Base-by-base conservation (phyloP, 2,329 filamentous ascomycete genomes). In the Penicillium sp. region DNA sequence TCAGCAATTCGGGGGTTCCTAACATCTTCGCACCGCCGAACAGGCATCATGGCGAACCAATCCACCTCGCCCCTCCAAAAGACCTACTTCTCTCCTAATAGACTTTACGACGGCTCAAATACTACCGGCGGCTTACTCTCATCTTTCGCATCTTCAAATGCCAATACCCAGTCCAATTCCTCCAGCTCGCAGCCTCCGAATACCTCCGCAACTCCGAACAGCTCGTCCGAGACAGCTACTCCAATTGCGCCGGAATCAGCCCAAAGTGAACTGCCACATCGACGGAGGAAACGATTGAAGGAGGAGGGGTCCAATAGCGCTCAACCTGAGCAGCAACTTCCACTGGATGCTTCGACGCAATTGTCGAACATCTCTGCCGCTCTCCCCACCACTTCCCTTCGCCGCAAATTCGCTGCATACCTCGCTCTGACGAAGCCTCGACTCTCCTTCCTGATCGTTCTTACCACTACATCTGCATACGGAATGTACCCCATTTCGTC, bases 361-460 rank as follows among this genome's bases (percentile, higher is more conserved):
- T 75, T 88, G 42, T 85, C 85, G 7, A 80, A 78, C 44, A 73
- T 85, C 53, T 86, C 85, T 7, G 81, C 83, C 13, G 73, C 78
- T 23, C 81, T 86, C 54, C 85, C 85, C 11, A 76, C 79, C 31
- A 75, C 80, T 50, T 86, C 85, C 23, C 65, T 87, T 44, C 81
- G 82, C 60, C 90, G 92, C 56, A 83, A 86, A 54, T 72, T 95
- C 62, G 90, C 92, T 23, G 88, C 91, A 29, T 92, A 92, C 68
- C 88, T 99, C 62, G 91, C 95, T 26, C 87, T 99, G 64, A 90
- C 93, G n/a, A 99, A 99, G 74, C 95, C 95, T 3, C 92, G 93
- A 53, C 86, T 99, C 49, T 93, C 92, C 8, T 89, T 96, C 67
- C 87, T 99, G 47, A 89, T 99, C 60, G 89, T 96, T 31, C 87